Evolutionary conservation across 2,329 filamentous ascomycete species (phyloP).

Genomic region (Fusarium solani-melongenae): DNA sequence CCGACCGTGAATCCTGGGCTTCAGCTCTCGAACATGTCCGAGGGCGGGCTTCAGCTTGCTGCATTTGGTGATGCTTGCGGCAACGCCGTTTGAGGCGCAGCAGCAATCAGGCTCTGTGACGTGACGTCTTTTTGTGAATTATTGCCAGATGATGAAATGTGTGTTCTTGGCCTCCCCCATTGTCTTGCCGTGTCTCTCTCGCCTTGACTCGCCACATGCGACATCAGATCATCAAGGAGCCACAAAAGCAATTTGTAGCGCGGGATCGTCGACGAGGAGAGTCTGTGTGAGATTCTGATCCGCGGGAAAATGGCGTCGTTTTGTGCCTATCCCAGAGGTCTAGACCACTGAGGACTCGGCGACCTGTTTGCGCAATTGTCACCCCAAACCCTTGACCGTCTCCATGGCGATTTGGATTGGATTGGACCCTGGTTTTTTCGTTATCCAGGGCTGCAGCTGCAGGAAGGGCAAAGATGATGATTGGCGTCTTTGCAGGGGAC

Average conservation of each 20-base stretch:
- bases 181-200: neutral
- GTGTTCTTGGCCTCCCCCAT: neutral
- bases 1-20: conserved; percentile 4
- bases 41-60: neutral
- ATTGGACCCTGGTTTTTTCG: conserved; percentile 6
- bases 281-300: neutral
- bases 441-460: neutral
- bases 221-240: neutral
- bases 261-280: neutral
- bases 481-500: conserved; percentile 2
- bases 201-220: neutral
- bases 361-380: neutral
- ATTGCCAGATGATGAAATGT: neutral
- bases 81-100: conserved; percentile 5
- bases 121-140: neutral
- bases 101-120: neutral
- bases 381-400: neutral
- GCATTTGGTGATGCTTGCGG: neutral
- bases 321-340: neutral
- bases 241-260: neutral
- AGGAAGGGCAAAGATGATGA: conserved; percentile 1
- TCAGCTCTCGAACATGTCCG: neutral
- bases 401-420: neutral
- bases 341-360: neutral
- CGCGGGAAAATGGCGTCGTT: neutral